phyloP scores from a whole-genome alignment of 768 basidiomycete genomes.

The Kondoa malvinella region DNA sequence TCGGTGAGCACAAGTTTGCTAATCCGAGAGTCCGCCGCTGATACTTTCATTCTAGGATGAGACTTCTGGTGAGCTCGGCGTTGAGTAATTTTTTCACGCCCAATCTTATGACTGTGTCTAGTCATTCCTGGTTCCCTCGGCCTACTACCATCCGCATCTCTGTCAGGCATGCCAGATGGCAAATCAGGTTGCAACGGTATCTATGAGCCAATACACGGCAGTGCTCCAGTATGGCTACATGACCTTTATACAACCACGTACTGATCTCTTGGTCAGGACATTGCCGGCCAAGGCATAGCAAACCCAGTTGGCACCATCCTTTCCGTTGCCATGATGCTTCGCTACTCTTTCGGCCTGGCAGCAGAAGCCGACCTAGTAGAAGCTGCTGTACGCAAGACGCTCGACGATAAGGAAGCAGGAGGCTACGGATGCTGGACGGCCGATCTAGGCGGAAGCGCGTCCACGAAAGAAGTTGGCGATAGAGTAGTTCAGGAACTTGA shows the following conservation, averaged over 20 bases:
- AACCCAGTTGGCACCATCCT: slow-evolving; percentile 92
- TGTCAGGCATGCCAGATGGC: slow-evolving; percentile 56
- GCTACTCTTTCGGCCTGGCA: slow-evolving; percentile 84
- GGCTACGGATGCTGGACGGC: slow-evolving; percentile 65
- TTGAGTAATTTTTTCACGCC: no score
- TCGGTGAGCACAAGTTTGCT: slow-evolving; percentile 35
- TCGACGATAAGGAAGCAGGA: slow-evolving; percentile 53
- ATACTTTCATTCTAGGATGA: slow-evolving; percentile 63
- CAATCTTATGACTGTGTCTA: not conserved
- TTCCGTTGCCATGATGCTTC: slow-evolving; percentile 76
- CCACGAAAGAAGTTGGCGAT: slow-evolving; percentile 68
- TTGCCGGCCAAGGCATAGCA: slow-evolving; percentile 81
- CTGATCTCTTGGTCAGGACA: no score
- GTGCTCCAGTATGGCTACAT: slow-evolving; percentile 41
- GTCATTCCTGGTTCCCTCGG: slow-evolving; percentile 97
- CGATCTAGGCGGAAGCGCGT: slow-evolving; percentile 65
- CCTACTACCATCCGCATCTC: slow-evolving; percentile 84
- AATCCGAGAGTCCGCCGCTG: no score
- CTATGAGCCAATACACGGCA: slow-evolving; percentile 69
- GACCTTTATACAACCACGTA: not conserved
- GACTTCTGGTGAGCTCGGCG: slow-evolving; percentile 40
- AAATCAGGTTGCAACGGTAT: slow-evolving; percentile 64
- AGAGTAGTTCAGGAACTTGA: slow-evolving; percentile 47
- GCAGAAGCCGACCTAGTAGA: slow-evolving; percentile 72
- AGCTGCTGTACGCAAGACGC: slow-evolving; percentile 68